Evolutionary conservation across 495 filamentous ascomycete genomes (phyloP).

Genomic region (Parathielavia appendiculata): DNA sequence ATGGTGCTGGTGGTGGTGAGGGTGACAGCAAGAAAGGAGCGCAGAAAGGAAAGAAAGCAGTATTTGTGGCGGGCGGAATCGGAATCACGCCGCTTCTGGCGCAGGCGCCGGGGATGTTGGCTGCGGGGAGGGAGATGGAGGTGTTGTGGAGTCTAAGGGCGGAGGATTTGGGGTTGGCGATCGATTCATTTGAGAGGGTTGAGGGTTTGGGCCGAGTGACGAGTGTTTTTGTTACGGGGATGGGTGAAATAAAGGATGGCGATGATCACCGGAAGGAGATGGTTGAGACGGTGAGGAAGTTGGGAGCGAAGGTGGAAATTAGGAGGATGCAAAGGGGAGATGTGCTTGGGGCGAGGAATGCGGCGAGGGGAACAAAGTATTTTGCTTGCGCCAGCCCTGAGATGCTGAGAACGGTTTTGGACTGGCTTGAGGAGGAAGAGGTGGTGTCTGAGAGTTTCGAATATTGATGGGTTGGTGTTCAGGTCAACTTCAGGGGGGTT

Average conservation of each 20-base stretch:
- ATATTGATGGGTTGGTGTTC: slow-evolving; percentile 43
- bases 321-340: slow-evolving; percentile 54
- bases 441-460: slow-evolving; percentile 67
- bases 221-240: slow-evolving; percentile 57
- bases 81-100: slow-evolving; percentile 75
- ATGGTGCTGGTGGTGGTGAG: slow-evolving; percentile 3
- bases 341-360: slow-evolving; percentile 39
- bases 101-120: slow-evolving; percentile 42
- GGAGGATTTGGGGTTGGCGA: slow-evolving; percentile 57
- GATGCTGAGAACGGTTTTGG: slow-evolving; percentile 52
- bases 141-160: slow-evolving; percentile 63
- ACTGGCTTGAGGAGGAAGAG: slow-evolving; percentile 60
- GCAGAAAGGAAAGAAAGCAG: slow-evolving; percentile 20
- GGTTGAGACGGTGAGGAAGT: slow-evolving; percentile 27
- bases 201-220: slow-evolving; percentile 48
- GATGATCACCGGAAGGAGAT: slow-evolving; percentile 22
- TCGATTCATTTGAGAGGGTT: slow-evolving; percentile 53
- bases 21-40: neutral
- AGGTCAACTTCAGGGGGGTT: slow-evolving; percentile 2
- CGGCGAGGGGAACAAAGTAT: slow-evolving; percentile 47
- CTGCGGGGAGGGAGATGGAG: slow-evolving; percentile 36
- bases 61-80: slow-evolving; percentile 71
- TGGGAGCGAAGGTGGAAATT: slow-evolving; percentile 41
- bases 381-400: slow-evolving; percentile 60
- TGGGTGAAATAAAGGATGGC: slow-evolving; percentile 9